Conservation (phyloP, 2,329 filamentous ascomycete genomes). For the Pseudohalonectria lignicola region DNA sequence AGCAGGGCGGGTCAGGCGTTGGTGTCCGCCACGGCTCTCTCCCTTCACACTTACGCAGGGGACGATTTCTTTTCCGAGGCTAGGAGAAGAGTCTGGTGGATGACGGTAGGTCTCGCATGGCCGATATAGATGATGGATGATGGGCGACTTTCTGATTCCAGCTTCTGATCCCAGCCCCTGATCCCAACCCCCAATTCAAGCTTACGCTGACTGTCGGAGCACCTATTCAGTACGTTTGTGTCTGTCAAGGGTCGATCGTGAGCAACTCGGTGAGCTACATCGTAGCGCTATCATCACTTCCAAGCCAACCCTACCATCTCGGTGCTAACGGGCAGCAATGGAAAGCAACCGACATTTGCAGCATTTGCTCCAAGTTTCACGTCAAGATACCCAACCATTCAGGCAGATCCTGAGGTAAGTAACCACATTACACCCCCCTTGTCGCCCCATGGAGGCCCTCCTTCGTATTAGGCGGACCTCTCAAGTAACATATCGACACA, state of each 20-base stretch:
- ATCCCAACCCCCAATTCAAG: too few species aligned
- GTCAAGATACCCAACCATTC: conserved; percentile 27
- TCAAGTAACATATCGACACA: too few species aligned
- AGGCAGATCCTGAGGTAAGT: conserved; percentile 28
- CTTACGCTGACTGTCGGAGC: too few species aligned
- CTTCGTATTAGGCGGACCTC: too few species aligned
- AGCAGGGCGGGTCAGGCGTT: conserved; percentile 34
- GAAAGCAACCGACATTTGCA: conserved; percentile 30
- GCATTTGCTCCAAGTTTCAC: conserved; percentile 31
- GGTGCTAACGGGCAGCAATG: too few species aligned
- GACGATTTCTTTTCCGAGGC: conserved; percentile 31
- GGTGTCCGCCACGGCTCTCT: conserved; percentile 30
- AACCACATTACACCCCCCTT: too few species aligned
- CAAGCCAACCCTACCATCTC: too few species aligned
- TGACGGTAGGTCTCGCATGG: conserved; percentile 33
- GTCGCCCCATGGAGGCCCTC: too few species aligned
- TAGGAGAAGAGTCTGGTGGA: conserved; percentile 38
- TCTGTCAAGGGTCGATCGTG: conserved; percentile 38
- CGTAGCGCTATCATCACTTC: too few species aligned
- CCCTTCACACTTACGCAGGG: conserved; percentile 25
- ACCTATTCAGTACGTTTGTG: conserved; percentile 38
- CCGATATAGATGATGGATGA: too few species aligned
- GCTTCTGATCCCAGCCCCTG: too few species aligned
- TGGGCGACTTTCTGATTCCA: too few species aligned
- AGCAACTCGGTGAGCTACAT: conserved; percentile 34